phyloP scores from a whole-genome alignment of 1,139 yeast genomes.

The Blastobotrys capitulatus region DNA sequence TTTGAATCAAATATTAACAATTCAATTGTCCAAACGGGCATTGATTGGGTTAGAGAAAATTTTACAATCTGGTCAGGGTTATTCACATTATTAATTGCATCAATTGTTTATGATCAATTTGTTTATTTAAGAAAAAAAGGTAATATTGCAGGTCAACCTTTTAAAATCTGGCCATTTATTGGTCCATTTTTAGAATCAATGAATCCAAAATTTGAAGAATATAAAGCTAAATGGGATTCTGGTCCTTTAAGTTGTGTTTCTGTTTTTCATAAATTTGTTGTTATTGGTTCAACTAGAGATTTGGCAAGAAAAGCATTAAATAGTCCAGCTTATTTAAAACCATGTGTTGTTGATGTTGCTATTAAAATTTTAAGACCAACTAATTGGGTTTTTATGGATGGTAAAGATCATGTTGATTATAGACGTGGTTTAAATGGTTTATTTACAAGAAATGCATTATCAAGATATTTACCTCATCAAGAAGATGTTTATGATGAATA shows the following conservation, averaged over 20 bases:
- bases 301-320: constrained; percentile 82
- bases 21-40: neutral
- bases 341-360: constrained; percentile 98
- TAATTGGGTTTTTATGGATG: constrained; percentile 97
- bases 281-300: constrained; percentile 87
- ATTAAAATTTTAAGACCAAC: constrained; percentile 86
- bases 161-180: constrained; percentile 87
- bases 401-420: constrained; percentile 90
- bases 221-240: constrained; percentile 86
- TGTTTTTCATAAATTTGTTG: constrained; percentile 95
- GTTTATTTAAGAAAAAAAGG: constrained; percentile 77
- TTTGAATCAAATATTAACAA: neutral
- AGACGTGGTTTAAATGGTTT: constrained; percentile 86
- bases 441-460: constrained; percentile 78
- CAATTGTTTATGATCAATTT: constrained; percentile 73
- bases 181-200: constrained; percentile 96
- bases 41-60: constrained; percentile 14
- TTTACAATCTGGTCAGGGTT: constrained; percentile 41
- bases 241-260: constrained; percentile 96
- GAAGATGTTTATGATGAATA: constrained; percentile 80
- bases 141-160: constrained; percentile 79
- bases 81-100: constrained; percentile 45
- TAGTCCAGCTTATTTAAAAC: constrained; percentile 84
- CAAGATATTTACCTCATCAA: constrained; percentile 75
- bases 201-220: constrained; percentile 94